Base-by-base conservation (phyloP, 2,329 filamentous ascomycete species). In the Boeremia exigua region DNA sequence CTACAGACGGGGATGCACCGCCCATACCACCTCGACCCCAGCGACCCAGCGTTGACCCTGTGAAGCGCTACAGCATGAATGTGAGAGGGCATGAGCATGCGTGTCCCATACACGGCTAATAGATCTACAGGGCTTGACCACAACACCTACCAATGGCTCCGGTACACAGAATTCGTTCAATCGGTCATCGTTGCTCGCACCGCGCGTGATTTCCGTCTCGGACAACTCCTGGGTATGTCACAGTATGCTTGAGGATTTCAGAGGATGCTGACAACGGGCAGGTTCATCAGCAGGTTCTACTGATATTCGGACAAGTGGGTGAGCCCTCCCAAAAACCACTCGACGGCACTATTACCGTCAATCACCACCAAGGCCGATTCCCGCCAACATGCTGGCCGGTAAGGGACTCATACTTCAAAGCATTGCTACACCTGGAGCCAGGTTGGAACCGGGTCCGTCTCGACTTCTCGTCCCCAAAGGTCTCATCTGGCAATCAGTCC, bases 221-320 rank as follows among this genome's bases (percentile, higher is more conserved):
- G 91, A 96, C 62, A 90, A 89, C 64, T 88, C 91, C 55, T 96
- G 92, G 90, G 92, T 96, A 84, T 67, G 87, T 66, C 9, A 9
- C 12, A 34, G 17, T 17, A 15, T 19, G 14, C 36, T 15, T 73
- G 27, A 2, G 8, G 2, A 6, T 12, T 1, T 6, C 15, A 44
- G 33, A 45, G 42, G 23, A 14, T 29, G 30, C 55, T 62, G 44
- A 62, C 43, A 33, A 52, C 75, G 64, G 61, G 33, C 48, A 96
- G 92, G 91, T 96, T 17, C 91, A 96, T 71, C 92, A 97, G 80
- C 97, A 96, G 73, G 85, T 96, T 8, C 81, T 97, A 17, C 83
- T 95, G 23, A 82, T 97, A 42, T 86, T 88, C 67, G 94, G 94
- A 46, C 87, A 90, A 44, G 88, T 96, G 63, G 92, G 90, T 55